Conservation (phyloP, 306 rosid species). For the Lathyrus oleraceus region DNA sequence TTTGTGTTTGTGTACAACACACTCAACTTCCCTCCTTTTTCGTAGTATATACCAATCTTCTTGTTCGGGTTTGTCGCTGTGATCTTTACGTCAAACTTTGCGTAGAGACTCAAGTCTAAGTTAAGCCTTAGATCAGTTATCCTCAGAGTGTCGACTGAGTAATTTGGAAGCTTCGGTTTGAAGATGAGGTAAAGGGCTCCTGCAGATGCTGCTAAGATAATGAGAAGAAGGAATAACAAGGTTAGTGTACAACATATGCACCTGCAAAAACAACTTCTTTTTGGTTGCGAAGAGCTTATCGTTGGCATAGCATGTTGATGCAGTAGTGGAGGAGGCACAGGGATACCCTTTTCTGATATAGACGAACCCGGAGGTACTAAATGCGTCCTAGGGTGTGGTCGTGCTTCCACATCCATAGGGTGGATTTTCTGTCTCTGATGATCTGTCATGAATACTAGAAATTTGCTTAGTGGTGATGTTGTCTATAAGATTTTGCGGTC, state of each 20-base stretch:
- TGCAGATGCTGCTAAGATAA: slow-evolving; percentile 57
- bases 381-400: slow-evolving; percentile 40
- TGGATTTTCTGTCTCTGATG: slow-evolving; percentile 63
- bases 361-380: slow-evolving; percentile 43
- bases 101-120: slow-evolving; percentile 67
- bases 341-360: slow-evolving; percentile 47
- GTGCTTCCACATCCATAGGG: slow-evolving; percentile 55
- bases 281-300: slow-evolving; percentile 34
- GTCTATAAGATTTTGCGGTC: slow-evolving; percentile 5
- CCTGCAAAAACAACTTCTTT: slow-evolving; percentile 56
- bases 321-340: slow-evolving; percentile 32
- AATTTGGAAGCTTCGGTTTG: slow-evolving; percentile 79
- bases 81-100: slow-evolving; percentile 74
- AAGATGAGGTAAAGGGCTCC: slow-evolving; percentile 68
- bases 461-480: slow-evolving; percentile 16
- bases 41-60: slow-evolving; percentile 84
- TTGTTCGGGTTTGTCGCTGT: slow-evolving; percentile 76
- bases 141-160: slow-evolving; percentile 64
- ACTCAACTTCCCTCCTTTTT: slow-evolving; percentile 69
- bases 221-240: slow-evolving; percentile 49
- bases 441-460: slow-evolving; percentile 55
- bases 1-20: slow-evolving; percentile 65
- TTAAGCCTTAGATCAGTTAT: slow-evolving; percentile 67
- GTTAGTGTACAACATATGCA: slow-evolving; percentile 66
- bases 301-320: slow-evolving; percentile 33